A percentile compares a stretch with the other conserved stretches of the same genome.
Conservation (phyloP, 1,284 basidiomycete genomes). For the Marasmius oreades region DNA sequence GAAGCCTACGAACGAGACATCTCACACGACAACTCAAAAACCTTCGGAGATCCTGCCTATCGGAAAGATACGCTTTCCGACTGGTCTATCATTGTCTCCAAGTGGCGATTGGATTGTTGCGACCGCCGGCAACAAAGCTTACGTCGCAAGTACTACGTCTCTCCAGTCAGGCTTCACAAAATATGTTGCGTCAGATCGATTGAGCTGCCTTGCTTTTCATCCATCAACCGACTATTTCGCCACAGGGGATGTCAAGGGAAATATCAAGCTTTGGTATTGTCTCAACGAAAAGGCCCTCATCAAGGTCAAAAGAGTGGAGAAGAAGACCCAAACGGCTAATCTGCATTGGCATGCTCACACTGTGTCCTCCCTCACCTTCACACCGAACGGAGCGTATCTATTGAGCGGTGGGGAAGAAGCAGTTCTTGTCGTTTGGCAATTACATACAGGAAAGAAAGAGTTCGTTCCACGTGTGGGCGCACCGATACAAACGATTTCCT, state of each 20-base stretch:
- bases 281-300: conserved; percentile 57
- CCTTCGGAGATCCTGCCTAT: conserved; percentile 52
- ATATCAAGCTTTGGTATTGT: conserved; percentile 92
- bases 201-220: conserved; percentile 88
- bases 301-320: conserved; percentile 58
- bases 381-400: conserved; percentile 88
- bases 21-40: conserved; percentile 39
- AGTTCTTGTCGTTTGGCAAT: conserved; percentile 94
- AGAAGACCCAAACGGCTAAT: conserved; percentile 78
- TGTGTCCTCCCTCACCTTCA: conserved; percentile 88
- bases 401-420: conserved; percentile 95
- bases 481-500: conserved; percentile 74
- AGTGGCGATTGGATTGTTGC: conserved; percentile 84
- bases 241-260: conserved; percentile 86
- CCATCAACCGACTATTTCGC: conserved; percentile 92
- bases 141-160: conserved; percentile 63
- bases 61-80: conserved; percentile 67
- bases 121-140: conserved; percentile 77
- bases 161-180: conserved; percentile 75
- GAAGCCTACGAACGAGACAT: conserved; percentile 42
- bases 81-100: conserved; percentile 68
- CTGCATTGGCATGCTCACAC: conserved; percentile 98
- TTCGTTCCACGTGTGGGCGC: conserved; percentile 93
- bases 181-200: conserved; percentile 75
- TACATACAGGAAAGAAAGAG: conserved; percentile 82